Conservation (phyloP, 306 rosid genomes). For the Sesbania bispinosa region DNA sequence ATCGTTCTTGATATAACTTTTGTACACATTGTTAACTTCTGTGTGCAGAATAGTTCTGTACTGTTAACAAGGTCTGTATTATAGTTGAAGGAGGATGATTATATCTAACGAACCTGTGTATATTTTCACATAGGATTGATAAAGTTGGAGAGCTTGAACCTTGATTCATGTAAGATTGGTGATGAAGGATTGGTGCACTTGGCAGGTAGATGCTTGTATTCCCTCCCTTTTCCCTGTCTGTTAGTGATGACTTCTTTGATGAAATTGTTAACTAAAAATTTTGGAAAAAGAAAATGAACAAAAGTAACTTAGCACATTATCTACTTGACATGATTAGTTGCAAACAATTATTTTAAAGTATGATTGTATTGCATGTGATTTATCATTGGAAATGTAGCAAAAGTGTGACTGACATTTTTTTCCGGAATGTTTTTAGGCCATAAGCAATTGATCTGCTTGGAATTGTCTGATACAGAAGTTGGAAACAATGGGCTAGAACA, state of each 20-base stretch:
- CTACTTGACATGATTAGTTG: neutral
- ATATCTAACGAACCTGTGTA: conserved; percentile 4
- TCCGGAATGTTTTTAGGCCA: conserved; percentile 54
- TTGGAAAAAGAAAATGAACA: neutral
- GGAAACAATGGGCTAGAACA: conserved; percentile 80
- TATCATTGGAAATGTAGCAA: conserved; percentile 18
- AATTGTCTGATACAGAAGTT: conserved; percentile 86
- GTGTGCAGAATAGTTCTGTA: neutral
- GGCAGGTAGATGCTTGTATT: conserved; percentile 52
- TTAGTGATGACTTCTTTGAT: neutral
- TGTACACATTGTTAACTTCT: neutral
- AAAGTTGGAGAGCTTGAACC: conserved; percentile 82
- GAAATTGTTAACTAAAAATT: neutral
- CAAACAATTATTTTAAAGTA: conserved; percentile 8
- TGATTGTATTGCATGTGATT: conserved; percentile 18
- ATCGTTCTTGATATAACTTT: neutral
- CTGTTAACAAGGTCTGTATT: neutral
- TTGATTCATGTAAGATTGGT: conserved; percentile 82
- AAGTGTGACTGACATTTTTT: conserved; percentile 19
- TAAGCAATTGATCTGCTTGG: conserved; percentile 70
- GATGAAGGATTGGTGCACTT: conserved; percentile 79
- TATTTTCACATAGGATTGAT: conserved; percentile 55
- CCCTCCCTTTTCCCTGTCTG: neutral
- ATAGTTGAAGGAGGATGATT: neutral
- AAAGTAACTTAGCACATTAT: neutral